Evolutionary conservation across 2,329 filamentous ascomycete genomes (phyloP).

Genomic region (Colletotrichum sp.): DNA sequence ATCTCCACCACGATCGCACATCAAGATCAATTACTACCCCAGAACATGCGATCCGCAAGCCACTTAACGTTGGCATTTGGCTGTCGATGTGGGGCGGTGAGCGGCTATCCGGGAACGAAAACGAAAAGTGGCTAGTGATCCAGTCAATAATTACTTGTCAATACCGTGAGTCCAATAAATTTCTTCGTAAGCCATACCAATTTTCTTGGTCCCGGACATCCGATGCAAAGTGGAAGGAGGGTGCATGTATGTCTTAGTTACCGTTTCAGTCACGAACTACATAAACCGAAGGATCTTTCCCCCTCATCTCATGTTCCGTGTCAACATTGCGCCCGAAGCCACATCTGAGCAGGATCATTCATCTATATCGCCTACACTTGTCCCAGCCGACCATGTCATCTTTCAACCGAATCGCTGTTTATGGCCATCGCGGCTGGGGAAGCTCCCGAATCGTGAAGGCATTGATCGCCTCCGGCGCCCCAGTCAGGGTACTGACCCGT

Average conservation of each 20-base stretch:
- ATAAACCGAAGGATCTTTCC: neutral
- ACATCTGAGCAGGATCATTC: neutral
- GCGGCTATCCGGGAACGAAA: neutral
- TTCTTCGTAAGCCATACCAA: neutral
- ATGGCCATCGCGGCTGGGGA: constrained; percentile 31
- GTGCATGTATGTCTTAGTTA: neutral
- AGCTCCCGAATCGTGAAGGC: constrained; percentile 28
- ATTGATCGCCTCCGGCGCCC: constrained; percentile 27
- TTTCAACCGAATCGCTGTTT: constrained; percentile 28
- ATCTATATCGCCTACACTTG: neutral
- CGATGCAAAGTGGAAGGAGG: neutral
- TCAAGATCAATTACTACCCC: neutral
- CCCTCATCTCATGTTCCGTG: neutral
- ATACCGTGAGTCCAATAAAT: neutral
- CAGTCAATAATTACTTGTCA: neutral
- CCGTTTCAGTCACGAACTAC: neutral
- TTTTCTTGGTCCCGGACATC: neutral
- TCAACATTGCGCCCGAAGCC: neutral
- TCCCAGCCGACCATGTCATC: neutral
- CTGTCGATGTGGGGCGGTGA: neutral
- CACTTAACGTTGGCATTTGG: neutral
- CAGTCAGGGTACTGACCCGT: constrained; percentile 28
- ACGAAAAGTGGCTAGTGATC: neutral
- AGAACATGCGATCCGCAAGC: neutral
- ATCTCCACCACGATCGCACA: neutral